Evolutionary conservation across 129 eudicot species (phyloP).

Genomic region (Centaurea solstitialis): DNA sequence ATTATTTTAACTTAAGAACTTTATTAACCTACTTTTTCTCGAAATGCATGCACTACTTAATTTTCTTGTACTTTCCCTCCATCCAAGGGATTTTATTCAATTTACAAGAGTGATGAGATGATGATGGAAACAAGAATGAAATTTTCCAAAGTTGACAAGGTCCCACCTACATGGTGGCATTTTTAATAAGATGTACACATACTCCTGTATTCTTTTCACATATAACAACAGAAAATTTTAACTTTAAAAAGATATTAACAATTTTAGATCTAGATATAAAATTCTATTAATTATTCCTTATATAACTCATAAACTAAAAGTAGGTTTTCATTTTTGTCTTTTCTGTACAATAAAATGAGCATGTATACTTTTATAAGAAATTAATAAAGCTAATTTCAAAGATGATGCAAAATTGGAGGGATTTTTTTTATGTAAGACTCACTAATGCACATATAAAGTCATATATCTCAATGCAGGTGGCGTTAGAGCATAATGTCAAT

Average conservation of each 20-base stretch:
- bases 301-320: neutral
- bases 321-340: neutral
- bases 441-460: neutral
- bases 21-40: conserved; percentile 6
- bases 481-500: neutral
- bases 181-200: neutral
- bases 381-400: neutral
- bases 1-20: conserved; percentile 12
- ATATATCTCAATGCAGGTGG: neutral
- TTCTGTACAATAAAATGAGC: neutral
- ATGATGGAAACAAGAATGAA: conserved; percentile 26
- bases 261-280: neutral
- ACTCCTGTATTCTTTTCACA: neutral
- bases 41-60: conserved; percentile 25
- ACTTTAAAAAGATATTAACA: too few species aligned
- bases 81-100: conserved; percentile 63
- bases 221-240: neutral
- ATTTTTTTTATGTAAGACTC: neutral
- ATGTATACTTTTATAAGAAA: neutral
- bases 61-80: conserved; percentile 47
- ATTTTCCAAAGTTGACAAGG: neutral
- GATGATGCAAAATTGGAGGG: neutral
- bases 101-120: conserved; percentile 18
- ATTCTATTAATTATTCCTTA: neutral
- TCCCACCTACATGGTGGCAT: conserved; percentile 3